phyloP scores from a whole-genome alignment of 2,329 filamentous ascomycete genomes.

The Fusarium keratoplasticum region DNA sequence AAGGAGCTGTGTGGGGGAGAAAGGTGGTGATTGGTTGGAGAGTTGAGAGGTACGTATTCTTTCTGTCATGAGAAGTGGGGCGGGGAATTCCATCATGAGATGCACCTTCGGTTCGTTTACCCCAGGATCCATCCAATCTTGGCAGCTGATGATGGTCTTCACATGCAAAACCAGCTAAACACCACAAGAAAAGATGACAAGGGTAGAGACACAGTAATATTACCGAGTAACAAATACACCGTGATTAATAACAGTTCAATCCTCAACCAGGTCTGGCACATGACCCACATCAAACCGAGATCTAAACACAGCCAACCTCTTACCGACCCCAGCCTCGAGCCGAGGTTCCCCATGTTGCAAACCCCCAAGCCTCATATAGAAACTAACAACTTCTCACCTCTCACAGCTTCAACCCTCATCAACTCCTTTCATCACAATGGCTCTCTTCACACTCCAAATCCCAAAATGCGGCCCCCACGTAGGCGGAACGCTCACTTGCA shows the following conservation, averaged over 20 bases:
- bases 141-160: slow-evolving; percentile 8
- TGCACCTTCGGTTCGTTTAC: slow-evolving; percentile 3
- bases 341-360: slow-evolving; percentile 26
- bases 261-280: slow-evolving; percentile 1
- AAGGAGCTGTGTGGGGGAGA: slow-evolving; percentile 25
- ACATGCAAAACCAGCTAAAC: slow-evolving; percentile 14
- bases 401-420: not conserved
- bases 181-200: not conserved
- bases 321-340: slow-evolving; percentile 31
- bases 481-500: slow-evolving; percentile 72
- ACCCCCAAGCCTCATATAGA: not conserved
- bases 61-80: slow-evolving; percentile 36
- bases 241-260: not conserved
- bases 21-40: slow-evolving; percentile 1
- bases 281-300: slow-evolving; percentile 16
- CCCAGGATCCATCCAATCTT: slow-evolving; percentile 16
- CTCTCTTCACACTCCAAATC: slow-evolving; percentile 63
- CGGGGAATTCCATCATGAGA: slow-evolving; percentile 22
- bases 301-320: no score
- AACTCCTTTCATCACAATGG: slow-evolving; percentile 18
- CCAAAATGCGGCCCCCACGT: slow-evolving; percentile 59
- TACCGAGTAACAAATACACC: not conserved
- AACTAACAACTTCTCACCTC: slow-evolving; percentile 12
- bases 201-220: not conserved
- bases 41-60: not conserved